phyloP scores from a whole-genome alignment of 352 stramenopile species.

The Phytophthora nicotianae region DNA sequence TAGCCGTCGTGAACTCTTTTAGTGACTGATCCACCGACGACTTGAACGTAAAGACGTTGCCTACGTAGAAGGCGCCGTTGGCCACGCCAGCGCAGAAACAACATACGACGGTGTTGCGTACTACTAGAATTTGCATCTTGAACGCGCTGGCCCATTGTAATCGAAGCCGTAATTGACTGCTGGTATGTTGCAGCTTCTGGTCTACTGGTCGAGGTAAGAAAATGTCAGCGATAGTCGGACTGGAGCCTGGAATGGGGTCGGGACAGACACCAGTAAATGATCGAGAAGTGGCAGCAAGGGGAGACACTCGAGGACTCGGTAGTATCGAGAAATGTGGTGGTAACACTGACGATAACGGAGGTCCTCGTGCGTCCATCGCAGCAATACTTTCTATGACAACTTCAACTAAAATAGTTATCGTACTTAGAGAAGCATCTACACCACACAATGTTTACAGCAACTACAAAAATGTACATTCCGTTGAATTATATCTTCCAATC shows the following conservation, averaged over 20 bases:
- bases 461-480: too few species aligned
- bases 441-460: constrained; percentile 6
- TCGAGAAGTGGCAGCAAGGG: not conserved
- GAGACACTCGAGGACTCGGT: constrained; percentile 17
- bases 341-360: not conserved
- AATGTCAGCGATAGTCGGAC: constrained; percentile 10
- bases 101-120: constrained; percentile 28
- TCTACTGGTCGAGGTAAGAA: not conserved
- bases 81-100: constrained; percentile 24
- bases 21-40: constrained; percentile 33
- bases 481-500: not conserved
- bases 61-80: constrained; percentile 36
- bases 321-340: constrained; percentile 4
- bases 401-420: constrained; percentile 33
- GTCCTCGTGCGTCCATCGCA: constrained; percentile 7
- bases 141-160: constrained; percentile 21
- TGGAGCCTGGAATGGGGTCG: not conserved
- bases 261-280: not conserved
- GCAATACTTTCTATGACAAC: not conserved
- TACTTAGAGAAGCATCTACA: constrained; percentile 5
- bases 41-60: constrained; percentile 32
- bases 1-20: constrained; percentile 33
- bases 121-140: constrained; percentile 18
- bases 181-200: constrained; percentile 16
- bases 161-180: constrained; percentile 19